Evolutionary conservation across 1,284 basidiomycete species (phyloP), one percentile per base, ranked within the genome.

Genomic region (Fomitopsis pinicola): DNA sequence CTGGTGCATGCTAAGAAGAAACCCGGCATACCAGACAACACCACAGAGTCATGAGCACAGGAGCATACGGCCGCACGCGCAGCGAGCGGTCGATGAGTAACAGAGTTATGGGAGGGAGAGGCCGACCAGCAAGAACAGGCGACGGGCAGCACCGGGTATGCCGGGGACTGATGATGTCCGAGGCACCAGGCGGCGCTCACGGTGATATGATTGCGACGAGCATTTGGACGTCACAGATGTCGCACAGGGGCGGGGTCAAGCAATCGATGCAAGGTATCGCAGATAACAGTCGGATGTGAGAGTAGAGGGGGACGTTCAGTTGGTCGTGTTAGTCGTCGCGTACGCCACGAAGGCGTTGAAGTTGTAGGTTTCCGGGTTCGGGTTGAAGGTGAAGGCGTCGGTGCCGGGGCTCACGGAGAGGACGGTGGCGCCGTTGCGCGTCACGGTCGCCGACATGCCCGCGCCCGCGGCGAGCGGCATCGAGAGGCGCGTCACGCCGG

Each of bases 401-500:
- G 72, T 72, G 5, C 72, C 59, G 2, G 86, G 78, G 40, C 75
- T 70, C 59, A 87, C 73, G 62, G 82, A 74, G 45, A 87, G 79
- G 35, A 89, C 71, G 1, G 76, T 81, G 65, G 75, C 61, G 28
- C 85, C 84, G 63, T 81, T 75, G 52, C 91, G 81, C 60, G 71
- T 68, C 55, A 94, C 76, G 12, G 76, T 78, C 22, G 83, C 89
- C 61, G 79, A 77, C 79, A 92, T 89, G 28, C 71, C 82, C 22
- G 81, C 80, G 38, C 89, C 89, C 5, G 81, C 73, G 12, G 73
- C 68, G 50, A 90, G 83, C 12, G 83, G 78, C 28, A 91, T 68
- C 55, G 81, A 84, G 65, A 94, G 79, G 71, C 89, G 90, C 64
- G 82, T 84, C 33, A 87, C 76, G 60, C 92, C 92, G 17, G 83